Evolutionary conservation across 768 basidiomycete genomes (phyloP), one percentile per base, ranked within the genome.

Genomic region (Russula vinacea): DNA sequence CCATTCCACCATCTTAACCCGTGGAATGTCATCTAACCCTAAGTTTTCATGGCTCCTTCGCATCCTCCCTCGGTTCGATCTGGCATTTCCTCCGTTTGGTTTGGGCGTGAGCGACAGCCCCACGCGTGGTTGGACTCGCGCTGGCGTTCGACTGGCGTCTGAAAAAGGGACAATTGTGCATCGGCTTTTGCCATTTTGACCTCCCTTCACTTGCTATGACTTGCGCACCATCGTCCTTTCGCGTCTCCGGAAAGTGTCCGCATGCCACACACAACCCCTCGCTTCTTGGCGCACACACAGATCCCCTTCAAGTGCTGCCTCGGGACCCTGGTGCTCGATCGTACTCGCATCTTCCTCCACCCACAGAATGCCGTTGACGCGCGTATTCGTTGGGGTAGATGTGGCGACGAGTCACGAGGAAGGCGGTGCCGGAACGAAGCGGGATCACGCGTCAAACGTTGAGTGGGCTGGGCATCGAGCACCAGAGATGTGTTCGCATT

Each of bases 371-470:
- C 49, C 57, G 39, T 62, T 39, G 2, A 42, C 14, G 16, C 45
- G 63, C 32, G 33, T 51, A 64, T 64, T 56, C 54, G 42, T 17
- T 11, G 47, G 49, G 58, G 47, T 33, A 53, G 42, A 40, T 63
- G 47, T 49, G 45, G 32, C 49, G 49, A 56, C 26, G 53, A 39
- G 63, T 24, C 1, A 65, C 52, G 63, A 56, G 63, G 66, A 65
- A 67, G 63, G 66, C 58, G 40, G 62, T 52, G 58, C 66, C 66
- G 63, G 62, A 64, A 67, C 53, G 57, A 58, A 9, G 58, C 55
- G 62, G 58, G 53, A 60, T 65, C 58, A 22, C 17, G 54, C 39
- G 54, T 35, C 58, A 16, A 17, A 29, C 11, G 53, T 51, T 16
- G 53, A 32, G 62, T 45, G 24, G 64, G 42, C 40, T 42, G 19